Evolutionary conservation across 2,329 filamentous ascomycete genomes (phyloP), one percentile per base, ranked within the genome.

Genomic region (Fusarium nodosum): DNA sequence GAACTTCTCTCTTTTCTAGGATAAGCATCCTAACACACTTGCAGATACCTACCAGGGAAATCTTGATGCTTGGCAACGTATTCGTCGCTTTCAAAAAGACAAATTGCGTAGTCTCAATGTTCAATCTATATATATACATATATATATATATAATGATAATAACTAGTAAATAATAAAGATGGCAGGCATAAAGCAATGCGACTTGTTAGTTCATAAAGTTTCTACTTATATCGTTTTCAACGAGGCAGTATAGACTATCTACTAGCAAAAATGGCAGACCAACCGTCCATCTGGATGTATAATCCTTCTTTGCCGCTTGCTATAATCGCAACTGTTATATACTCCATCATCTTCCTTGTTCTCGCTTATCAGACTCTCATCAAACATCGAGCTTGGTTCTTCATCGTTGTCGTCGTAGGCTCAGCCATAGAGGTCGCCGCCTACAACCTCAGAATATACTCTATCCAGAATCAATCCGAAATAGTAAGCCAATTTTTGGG

Each of bases 321-420:
- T 41, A 74, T 84, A 38, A 63, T 83, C 7, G 82, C 81, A 52
- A 77, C 80, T 2, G 67, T 81, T 44, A 68, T 83, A 18, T 84
- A 83, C 64, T 57, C 79, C 41, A 57, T 82, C 33, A 73, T 82
- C 1, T 78, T 80, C 48, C 16, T 78, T 34, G 74, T 76, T 65
- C 78, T 83, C 31, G 64, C 75, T 6, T 83, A 82, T 66, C 75
- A 80, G 41, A 83, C 81, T n/a, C 56, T 82, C 39, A 68, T 83
- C 67, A 78, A 77, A 34, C 79, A 84, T 48, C 76, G 79, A 18
- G 78, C 79, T 3, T 81, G 78, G 72, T 84, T 79, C 74, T 85
- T 85, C 64, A 74, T 80, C 36, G 79, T 74, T 13, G 78, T 84
- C 0, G 78, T 82, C 5, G 74, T 85, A 45, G 83, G 82, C 10